Evolutionary conservation across 1,284 basidiomycete species (phyloP).

Genomic region (Boletus mariae): DNA sequence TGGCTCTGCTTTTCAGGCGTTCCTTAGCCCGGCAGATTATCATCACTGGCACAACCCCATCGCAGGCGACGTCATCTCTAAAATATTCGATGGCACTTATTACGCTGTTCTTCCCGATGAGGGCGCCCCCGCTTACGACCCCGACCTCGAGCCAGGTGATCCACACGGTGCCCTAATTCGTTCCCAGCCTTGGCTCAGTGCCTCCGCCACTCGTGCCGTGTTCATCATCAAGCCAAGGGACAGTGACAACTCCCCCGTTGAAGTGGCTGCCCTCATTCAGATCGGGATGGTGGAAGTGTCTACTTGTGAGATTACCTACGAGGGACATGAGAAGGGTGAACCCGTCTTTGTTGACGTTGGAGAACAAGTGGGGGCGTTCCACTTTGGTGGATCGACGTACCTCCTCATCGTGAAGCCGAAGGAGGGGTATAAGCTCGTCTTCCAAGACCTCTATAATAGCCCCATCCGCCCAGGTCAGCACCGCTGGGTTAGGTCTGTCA

Average conservation of each 20-base stretch:
- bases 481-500: no score
- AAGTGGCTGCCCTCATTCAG: constrained; percentile 44
- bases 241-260: background rate
- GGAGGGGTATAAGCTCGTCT: no score
- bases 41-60: constrained; percentile 58
- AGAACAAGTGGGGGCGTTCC: constrained; percentile 30
- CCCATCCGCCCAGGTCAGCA: no score
- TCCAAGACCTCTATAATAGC: no score
- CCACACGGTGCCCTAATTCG: constrained; percentile 38
- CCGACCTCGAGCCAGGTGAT: constrained; percentile 5
- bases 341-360: no score
- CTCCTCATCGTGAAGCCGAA: constrained; percentile 19
- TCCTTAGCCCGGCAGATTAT: constrained; percentile 43
- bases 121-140: background rate
- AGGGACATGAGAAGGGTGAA: no score
- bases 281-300: constrained; percentile 58
- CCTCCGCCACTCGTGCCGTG: constrained; percentile 42
- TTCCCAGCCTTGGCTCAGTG: constrained; percentile 22
- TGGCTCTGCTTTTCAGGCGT: constrained; percentile 54
- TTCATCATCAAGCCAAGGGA: constrained; percentile 42
- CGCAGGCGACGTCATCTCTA: constrained; percentile 36
- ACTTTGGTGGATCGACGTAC: constrained; percentile 48
- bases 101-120: constrained; percentile 34
- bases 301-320: constrained; percentile 35
- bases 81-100: constrained; percentile 41